Evolutionary conservation across 2,329 filamentous ascomycete species (phyloP).

Genomic region (Camillea tinctor): DNA sequence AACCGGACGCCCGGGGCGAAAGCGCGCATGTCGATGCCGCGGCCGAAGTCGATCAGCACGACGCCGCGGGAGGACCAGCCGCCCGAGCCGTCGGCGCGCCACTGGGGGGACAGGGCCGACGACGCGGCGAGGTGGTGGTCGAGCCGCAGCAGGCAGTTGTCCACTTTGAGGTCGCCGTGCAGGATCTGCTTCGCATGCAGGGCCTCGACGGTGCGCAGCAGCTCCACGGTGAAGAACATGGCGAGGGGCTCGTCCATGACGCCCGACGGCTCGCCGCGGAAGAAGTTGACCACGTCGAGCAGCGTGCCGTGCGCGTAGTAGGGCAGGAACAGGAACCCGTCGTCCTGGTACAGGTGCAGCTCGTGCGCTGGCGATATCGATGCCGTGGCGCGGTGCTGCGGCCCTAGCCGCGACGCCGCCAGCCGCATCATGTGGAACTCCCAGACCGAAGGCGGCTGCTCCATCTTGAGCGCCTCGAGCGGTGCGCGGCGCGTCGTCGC

Average conservation of each 20-base stretch:
- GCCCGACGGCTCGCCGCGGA: conserved; percentile 67
- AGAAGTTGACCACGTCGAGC: conserved; percentile 89
- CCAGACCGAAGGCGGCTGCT: conserved; percentile 84
- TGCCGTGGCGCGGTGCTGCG: conserved; percentile 67
- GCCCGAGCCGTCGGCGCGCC: conserved; percentile 68
- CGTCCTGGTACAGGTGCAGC: conserved; percentile 86
- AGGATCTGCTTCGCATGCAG: conserved; percentile 77
- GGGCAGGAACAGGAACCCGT: conserved; percentile 85
- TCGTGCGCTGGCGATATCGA: conserved; percentile 84
- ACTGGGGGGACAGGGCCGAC: conserved; percentile 48
- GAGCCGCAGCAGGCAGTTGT: conserved; percentile 90
- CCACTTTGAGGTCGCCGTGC: conserved; percentile 92
- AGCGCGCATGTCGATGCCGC: conserved; percentile 87
- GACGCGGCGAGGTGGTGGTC: conserved; percentile 41
- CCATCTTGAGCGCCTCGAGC: conserved; percentile 91
- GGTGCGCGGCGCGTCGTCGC: conserved; percentile 53
- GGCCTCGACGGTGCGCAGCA: conserved; percentile 85
- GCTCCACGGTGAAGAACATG: conserved; percentile 94
- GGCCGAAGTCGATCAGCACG: conserved; percentile 89
- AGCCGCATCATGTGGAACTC: conserved; percentile 95
- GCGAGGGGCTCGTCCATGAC: conserved; percentile 87
- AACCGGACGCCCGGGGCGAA: conserved; percentile 80
- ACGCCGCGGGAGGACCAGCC: conserved; percentile 83
- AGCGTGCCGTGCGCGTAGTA: conserved; percentile 88
- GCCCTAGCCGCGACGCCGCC: conserved; percentile 72